These are phyloP conservation scores for Inga leiocalycina DNA, from an alignment of 306 rosid genomes.

Conservation along the genomic window DNA sequence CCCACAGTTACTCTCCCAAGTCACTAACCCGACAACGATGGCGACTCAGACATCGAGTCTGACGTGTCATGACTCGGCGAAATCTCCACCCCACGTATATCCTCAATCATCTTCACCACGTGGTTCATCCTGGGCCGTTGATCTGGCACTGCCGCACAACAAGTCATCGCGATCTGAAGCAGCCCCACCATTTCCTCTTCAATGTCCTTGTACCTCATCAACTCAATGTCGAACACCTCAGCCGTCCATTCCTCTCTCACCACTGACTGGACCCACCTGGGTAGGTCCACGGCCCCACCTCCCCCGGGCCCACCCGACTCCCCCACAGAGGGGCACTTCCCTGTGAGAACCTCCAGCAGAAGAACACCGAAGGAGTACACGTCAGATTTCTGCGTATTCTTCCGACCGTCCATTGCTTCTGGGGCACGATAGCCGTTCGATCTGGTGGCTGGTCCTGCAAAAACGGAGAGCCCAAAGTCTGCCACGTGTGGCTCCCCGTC, in stretches of 20 bases:
- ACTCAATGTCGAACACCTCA: conserved; percentile 92
- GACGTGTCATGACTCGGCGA: conserved; percentile 70
- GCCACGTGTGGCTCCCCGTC: conserved; percentile 75
- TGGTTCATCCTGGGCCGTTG: conserved; percentile 87
- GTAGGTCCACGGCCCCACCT: conserved; percentile 62
- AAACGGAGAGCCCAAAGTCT: conserved; percentile 77
- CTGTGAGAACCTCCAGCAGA: conserved; percentile 79
- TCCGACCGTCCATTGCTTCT: conserved; percentile 70
- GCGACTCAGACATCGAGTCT: conserved; percentile 82
- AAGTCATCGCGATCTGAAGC: conserved; percentile 82
- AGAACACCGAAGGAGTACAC: conserved; percentile 90
- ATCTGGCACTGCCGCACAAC: conserved; percentile 66
- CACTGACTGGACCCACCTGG: conserved; percentile 96
- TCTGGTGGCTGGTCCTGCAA: conserved; percentile 40
- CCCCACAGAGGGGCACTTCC: conserved; percentile 77
- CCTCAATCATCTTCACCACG: conserved; percentile 89
- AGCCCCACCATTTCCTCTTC: conserved; percentile 98
- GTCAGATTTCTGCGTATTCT: conserved; percentile 69
- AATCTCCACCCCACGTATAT: conserved; percentile 75
- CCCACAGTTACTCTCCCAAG: not conserved
- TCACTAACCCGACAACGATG: conserved; percentile 72
- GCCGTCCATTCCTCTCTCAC: conserved; percentile 99
- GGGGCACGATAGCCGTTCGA: conserved; percentile 91
- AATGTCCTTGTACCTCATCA: conserved; percentile 94
- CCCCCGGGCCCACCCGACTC: conserved; percentile 53